Base-by-base conservation (phyloP, 192 early-diverging fungal genomes). In the Piromyces finnis region DNA sequence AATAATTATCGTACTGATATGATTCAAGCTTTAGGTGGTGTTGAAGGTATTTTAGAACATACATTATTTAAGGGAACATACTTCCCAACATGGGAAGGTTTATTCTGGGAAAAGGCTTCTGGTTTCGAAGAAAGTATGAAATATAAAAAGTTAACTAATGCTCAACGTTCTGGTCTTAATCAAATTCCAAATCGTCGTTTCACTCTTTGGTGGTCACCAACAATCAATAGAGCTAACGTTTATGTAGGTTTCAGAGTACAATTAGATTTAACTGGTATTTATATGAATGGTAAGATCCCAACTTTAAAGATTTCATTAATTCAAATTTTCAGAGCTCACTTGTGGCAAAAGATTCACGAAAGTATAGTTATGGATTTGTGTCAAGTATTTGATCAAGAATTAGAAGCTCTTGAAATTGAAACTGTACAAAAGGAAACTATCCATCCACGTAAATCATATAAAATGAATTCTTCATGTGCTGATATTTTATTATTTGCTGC, bases 161-260 rank as follows among this genome's bases (percentile, higher is more conserved):
- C 97, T 15, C 97, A 99, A 86, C 90, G 97, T 36, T 94, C 92
- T 27, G 97, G 97, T 90, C 89, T 99, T 81, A 99, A 97, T 84
- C 97, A 99, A 87, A 99, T 99, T 88, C 97, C 97, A 78, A 99
- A 99, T 88, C 95, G 97, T 89, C 94, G 97, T 77, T 99, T 99
- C 85, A 97, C 96, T 12, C 90, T 99, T 79, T 99, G 97, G 97
- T 99, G 97, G 97, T 95, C 94, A 39, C 96, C 96, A 7, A 99
- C 97, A 12, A 97, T 99, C 84, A 99, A 99, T 85, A 92, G 95
- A 81, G 93, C 95, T 35, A 97, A 99, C 85, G 97, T 99, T 27
- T 99, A 99, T 83, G 95, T 99, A 78, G 97, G 97, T 87, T 99
- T 99, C 95, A 96, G 98, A 86, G 96, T 98, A 81, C 97, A 99